Base-by-base conservation (phyloP, 2,329 filamentous ascomycete genomes). In the Cladosporium oxysporum region DNA sequence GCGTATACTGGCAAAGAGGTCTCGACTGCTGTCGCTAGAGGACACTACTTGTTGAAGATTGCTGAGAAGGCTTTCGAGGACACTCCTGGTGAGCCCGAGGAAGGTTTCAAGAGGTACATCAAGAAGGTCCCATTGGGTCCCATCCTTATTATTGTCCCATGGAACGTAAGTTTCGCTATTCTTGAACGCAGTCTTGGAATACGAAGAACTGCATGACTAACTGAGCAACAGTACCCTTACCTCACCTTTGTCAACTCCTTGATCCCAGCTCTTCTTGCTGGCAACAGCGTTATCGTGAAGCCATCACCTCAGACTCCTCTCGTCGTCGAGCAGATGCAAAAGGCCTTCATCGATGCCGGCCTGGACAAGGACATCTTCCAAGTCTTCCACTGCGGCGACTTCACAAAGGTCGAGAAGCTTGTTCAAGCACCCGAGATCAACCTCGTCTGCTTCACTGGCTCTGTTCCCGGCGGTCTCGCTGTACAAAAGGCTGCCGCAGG, bases 221-320 rank as follows among this genome's bases (percentile, higher is more conserved):
- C 59, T 68, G 29, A 67, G 52, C 29, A 31, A 59, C 72, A 96
- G 92, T 98, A 98, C 76, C 94, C 94, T 28, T 98, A 97, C 78
- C 83, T 98, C 58, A 96, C 93, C 71, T 87, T 97, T 33, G 87
- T 97, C 76, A 98, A 98, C 83, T 93, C 92, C 14, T 84, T 98
- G 66, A 88, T 98, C 69, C 94, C 94, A 21, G 94, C 94, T n/a
- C 84, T 98, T 47, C 85, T 98, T 47, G 88, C 91, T 33, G 94
- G 94, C 50, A 96, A 97, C 80, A 89, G 90, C 4, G 91, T 98
- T 66, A 95, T 98, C 67, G 82, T 98, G 66, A 98, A 98, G 82
- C 94, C 94, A 26, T 96, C 92, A 6, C 94, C 94, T 11, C 94
- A 98, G 79, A 97, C 94, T 1, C 94, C 94, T 1, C 97, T 93